Conservation (phyloP, 371 early-diverging fungal genomes). For the Saksenaea oblongispora region DNA sequence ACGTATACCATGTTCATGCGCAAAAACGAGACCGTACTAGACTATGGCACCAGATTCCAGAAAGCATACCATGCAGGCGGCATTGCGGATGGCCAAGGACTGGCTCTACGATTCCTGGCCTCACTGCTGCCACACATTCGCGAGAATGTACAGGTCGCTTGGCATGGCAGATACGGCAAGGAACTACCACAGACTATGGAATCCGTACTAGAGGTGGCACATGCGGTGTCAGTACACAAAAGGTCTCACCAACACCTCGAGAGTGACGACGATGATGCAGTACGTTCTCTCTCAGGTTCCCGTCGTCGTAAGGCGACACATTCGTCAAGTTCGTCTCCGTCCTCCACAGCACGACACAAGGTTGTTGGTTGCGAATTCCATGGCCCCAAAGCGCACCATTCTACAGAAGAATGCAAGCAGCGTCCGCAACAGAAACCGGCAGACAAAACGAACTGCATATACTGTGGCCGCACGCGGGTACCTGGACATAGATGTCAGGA, state of each 20-base stretch:
- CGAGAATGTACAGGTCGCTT: not conserved
- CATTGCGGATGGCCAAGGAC: not conserved
- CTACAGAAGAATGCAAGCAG: not conserved
- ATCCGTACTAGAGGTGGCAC: not conserved
- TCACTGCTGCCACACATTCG: not conserved
- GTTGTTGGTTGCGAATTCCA: not conserved
- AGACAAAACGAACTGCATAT: not conserved
- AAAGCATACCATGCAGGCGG: not conserved
- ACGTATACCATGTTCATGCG: not conserved
- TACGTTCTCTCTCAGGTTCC: not conserved
- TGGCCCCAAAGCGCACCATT: not conserved
- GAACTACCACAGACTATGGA: not conserved
- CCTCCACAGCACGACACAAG: not conserved
- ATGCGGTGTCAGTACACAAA: not conserved
- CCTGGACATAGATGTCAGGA: not conserved
- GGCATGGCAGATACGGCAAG: not conserved
- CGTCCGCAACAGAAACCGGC: not conserved
- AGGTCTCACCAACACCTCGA: not conserved
- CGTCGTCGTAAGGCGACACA: not conserved
- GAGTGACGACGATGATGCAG: not conserved
- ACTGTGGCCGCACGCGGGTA: not conserved
- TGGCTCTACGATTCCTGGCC: not conserved
- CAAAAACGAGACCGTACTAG: not conserved
- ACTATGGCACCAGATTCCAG: not conserved
- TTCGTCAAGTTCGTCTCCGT: not conserved